phyloP scores from a whole-genome alignment of 2,329 filamentous ascomycete genomes.

The Talaromyces sp. region DNA sequence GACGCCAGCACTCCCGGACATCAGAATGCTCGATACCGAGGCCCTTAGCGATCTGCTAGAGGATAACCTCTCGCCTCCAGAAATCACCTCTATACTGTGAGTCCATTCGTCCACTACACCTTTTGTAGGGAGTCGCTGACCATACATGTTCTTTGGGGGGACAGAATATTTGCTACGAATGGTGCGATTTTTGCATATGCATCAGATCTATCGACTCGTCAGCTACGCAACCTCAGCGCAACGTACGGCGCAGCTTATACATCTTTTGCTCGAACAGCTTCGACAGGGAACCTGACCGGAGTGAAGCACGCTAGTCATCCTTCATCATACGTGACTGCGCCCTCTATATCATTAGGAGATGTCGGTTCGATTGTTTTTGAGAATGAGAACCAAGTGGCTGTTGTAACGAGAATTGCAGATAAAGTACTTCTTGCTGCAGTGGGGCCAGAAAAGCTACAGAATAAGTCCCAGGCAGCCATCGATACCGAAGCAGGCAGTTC shows the following conservation, averaged over 20 bases:
- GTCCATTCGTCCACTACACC: not conserved
- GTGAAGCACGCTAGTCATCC: constrained; percentile 41
- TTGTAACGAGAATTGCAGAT: constrained; percentile 39
- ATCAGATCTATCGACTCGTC: constrained; percentile 35
- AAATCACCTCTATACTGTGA: constrained; percentile 42
- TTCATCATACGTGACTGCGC: constrained; percentile 39
- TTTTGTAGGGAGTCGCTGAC: not conserved
- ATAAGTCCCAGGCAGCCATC: constrained; percentile 1
- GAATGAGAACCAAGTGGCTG: constrained; percentile 36
- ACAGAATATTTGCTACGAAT: constrained; percentile 40
- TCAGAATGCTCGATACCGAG: constrained; percentile 41
- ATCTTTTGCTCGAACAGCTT: constrained; percentile 37
- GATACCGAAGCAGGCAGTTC: not conserved
- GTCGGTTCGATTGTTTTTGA: constrained; percentile 43
- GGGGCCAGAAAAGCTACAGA: constrained; percentile 31
- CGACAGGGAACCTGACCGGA: constrained; percentile 39
- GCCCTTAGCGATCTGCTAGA: constrained; percentile 38
- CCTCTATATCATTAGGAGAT: constrained; percentile 38
- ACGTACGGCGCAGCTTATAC: constrained; percentile 42
- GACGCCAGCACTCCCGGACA: constrained; percentile 38
- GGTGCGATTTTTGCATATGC: constrained; percentile 42
- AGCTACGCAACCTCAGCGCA: constrained; percentile 39
- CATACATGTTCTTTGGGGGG: not conserved
- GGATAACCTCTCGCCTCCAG: constrained; percentile 40
- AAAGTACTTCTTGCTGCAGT: constrained; percentile 40